These are phyloP conservation scores for Trifolium dubium DNA, from an alignment of 306 rosid species.

Conservation along the genomic window DNA sequence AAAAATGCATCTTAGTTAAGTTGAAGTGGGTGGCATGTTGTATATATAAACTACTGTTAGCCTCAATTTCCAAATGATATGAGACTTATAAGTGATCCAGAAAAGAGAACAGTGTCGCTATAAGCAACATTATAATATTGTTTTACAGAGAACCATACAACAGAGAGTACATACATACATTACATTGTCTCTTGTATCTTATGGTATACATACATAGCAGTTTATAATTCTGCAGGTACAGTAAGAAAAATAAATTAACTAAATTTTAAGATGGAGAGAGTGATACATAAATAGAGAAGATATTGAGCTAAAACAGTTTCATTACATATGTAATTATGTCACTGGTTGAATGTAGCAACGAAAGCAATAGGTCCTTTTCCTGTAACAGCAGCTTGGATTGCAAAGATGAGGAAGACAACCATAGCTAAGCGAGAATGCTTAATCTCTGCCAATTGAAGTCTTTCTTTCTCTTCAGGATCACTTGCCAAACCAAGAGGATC, in stretches of 20 bases:
- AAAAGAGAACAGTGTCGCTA: no score
- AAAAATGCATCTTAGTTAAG: no score
- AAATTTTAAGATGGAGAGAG: constrained; percentile 23
- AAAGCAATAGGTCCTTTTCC: constrained; percentile 81
- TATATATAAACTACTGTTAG: no score
- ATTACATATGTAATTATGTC: constrained; percentile 29
- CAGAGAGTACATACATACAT: neutral
- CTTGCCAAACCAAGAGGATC: constrained; percentile 73
- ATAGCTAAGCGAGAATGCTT: constrained; percentile 80
- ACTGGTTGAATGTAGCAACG: constrained; percentile 73
- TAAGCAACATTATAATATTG: no score
- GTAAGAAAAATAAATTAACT: neutral
- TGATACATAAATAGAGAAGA: neutral
- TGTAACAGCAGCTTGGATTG: constrained; percentile 72
- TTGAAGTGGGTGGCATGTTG: no score
- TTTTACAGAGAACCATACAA: constrained; percentile 33
- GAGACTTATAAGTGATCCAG: no score
- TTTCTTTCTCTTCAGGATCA: constrained; percentile 65
- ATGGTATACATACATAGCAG: constrained; percentile 24
- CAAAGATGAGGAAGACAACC: constrained; percentile 80
- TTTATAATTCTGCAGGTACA: neutral
- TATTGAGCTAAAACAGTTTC: neutral
- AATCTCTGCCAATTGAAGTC: constrained; percentile 85
- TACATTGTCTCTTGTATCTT: no score
- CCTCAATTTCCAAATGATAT: no score